Percentiles rank a stretch among this genome's conserved stretches.
Conservation (phyloP, 2,329 filamentous ascomycete species). For the Fusarium pseudocircinatum region DNA sequence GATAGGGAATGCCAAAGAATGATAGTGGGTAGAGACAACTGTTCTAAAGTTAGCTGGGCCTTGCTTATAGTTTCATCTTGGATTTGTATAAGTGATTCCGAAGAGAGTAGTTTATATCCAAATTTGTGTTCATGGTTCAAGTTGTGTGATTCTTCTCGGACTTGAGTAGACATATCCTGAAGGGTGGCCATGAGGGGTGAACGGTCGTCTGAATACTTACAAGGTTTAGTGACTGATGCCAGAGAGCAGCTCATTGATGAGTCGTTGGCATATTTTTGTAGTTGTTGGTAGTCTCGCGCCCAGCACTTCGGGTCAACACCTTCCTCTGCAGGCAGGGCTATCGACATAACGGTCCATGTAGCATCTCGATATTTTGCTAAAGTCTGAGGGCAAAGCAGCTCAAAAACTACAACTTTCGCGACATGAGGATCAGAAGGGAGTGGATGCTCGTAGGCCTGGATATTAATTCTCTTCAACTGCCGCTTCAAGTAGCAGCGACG, state of each 20-base stretch:
- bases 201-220: conserved; percentile 32
- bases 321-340: conserved; percentile 43
- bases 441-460: conserved; percentile 52
- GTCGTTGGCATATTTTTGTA: conserved; percentile 25
- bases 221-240: conserved; percentile 45
- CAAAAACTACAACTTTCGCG: conserved; percentile 52
- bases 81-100: neutral
- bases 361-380: conserved; percentile 53
- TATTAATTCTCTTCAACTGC: conserved; percentile 45
- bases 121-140: neutral
- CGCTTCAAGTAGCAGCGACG: conserved; percentile 48
- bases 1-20: conserved; percentile 39
- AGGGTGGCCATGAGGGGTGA: neutral
- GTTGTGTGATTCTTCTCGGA: neutral
- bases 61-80: neutral
- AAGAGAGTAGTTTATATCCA: neutral
- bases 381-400: conserved; percentile 49
- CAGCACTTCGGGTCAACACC: conserved; percentile 36
- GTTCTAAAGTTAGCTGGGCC: neutral
- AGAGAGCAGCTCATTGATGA: conserved; percentile 36
- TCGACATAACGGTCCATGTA: conserved; percentile 52
- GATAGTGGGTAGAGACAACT: conserved; percentile 45
- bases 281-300: conserved; percentile 37
- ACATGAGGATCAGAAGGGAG: conserved; percentile 47
- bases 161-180: neutral